These are phyloP conservation scores for Hypoxylon sp. DNA, from an alignment of 2,329 filamentous ascomycete species.

Conservation along the genomic window DNA sequence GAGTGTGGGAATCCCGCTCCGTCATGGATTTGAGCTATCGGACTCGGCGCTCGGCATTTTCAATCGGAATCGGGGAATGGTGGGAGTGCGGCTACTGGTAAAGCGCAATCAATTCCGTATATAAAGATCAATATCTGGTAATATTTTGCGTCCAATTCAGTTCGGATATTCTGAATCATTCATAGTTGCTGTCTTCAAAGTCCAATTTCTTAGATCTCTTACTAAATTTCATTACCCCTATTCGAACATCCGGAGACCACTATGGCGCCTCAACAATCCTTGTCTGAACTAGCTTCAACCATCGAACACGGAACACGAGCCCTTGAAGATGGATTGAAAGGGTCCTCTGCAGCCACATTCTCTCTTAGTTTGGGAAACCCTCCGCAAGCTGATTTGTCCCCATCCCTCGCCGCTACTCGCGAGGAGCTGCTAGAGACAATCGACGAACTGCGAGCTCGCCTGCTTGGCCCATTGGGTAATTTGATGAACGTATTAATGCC, in stretches of 20 bases:
- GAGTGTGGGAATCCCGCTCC: too few species aligned
- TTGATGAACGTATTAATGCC: slow-evolving; percentile 25
- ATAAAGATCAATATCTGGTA: too few species aligned
- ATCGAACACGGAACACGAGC: slow-evolving; percentile 31
- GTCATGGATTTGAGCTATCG: too few species aligned
- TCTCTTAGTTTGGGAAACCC: slow-evolving; percentile 34
- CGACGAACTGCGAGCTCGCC: slow-evolving; percentile 39
- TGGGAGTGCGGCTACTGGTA: background rate
- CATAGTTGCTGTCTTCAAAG: background rate
- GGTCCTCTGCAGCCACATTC: slow-evolving; percentile 34
- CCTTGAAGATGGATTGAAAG: slow-evolving; percentile 35
- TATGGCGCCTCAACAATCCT: slow-evolving; percentile 37
- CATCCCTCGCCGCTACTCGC: slow-evolving; percentile 26
- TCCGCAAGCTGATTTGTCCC: slow-evolving; percentile 20
- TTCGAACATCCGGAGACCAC: background rate
- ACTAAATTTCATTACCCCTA: background rate
- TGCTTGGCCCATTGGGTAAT: slow-evolving; percentile 38
- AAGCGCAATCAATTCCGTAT: too few species aligned
- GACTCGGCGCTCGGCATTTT: slow-evolving; percentile 33
- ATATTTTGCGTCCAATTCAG: too few species aligned
- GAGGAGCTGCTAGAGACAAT: slow-evolving; percentile 37
- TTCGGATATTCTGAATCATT: too few species aligned
- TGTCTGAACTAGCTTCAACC: slow-evolving; percentile 40
- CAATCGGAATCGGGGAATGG: slow-evolving; percentile 21
- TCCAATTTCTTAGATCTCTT: background rate